Evolutionary conservation across 2,329 filamentous ascomycete species (phyloP).

Genomic region (Neonectria coccinea): DNA sequence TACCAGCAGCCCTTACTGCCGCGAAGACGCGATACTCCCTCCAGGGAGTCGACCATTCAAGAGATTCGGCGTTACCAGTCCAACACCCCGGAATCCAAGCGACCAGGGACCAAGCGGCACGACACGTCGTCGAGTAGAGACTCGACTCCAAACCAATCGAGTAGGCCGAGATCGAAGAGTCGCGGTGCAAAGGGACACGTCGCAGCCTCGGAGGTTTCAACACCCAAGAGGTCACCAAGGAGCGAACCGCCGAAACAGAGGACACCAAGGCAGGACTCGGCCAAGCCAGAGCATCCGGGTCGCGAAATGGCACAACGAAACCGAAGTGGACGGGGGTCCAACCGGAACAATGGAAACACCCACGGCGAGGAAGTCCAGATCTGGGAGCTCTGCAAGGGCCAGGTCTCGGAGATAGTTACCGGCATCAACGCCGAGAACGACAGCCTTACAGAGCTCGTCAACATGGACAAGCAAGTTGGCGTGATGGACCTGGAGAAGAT

Average conservation of each 20-base stretch:
- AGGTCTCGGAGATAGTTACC: conserved; percentile 54
- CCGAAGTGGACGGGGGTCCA: conserved; percentile 58
- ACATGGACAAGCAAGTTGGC: conserved; percentile 56
- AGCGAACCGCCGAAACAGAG: conserved; percentile 34
- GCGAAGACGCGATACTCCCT: conserved; percentile 41
- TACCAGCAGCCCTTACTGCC: conserved; percentile 45
- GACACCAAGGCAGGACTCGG: conserved; percentile 41
- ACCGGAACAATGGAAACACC: conserved; percentile 57
- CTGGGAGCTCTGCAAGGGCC: conserved; percentile 56
- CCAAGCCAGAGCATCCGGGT: conserved; percentile 38
- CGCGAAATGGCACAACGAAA: conserved; percentile 58
- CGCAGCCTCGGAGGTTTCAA: conserved; percentile 36
- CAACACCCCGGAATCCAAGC: conserved; percentile 43
- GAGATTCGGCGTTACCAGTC: conserved; percentile 40
- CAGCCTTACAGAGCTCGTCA: conserved; percentile 54
- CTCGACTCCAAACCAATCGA: conserved; percentile 42
- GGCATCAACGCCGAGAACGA: conserved; percentile 58
- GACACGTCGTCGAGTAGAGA: conserved; percentile 45
- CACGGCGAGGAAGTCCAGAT: conserved; percentile 59
- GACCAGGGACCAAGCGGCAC: conserved; percentile 39
- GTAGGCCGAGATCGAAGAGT: conserved; percentile 36
- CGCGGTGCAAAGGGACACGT: conserved; percentile 35
- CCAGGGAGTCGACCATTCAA: conserved; percentile 41
- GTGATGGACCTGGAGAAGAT: conserved; percentile 54
- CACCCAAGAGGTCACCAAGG: conserved; percentile 41